Percentiles rank a stretch among this genome's conserved stretches.
These are phyloP conservation scores for Daldinia loculata DNA, from an alignment of 495 filamentous ascomycete species.

Conservation along the genomic window DNA sequence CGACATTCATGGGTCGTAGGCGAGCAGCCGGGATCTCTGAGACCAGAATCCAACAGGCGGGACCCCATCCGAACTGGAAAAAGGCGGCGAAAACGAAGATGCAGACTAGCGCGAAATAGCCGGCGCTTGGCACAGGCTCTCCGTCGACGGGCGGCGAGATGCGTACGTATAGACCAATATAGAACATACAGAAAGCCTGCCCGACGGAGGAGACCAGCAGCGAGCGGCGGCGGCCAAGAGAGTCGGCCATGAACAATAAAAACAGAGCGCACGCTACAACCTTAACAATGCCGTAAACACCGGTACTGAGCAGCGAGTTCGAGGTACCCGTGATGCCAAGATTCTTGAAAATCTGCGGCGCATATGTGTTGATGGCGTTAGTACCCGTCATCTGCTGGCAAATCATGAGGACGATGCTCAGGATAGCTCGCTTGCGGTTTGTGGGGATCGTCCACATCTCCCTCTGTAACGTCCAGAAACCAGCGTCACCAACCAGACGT, in stretches of 20 bases:
- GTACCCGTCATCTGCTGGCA: constrained; percentile 77
- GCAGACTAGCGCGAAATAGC: constrained; percentile 73
- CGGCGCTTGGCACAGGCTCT: constrained; percentile 47
- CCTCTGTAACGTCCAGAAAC: constrained; percentile 69
- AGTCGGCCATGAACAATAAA: constrained; percentile 75
- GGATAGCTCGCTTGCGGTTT: constrained; percentile 69
- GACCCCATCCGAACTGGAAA: constrained; percentile 84
- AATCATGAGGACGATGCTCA: constrained; percentile 70
- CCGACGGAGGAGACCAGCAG: constrained; percentile 79
- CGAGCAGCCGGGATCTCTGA: constrained; percentile 78
- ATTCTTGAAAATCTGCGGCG: constrained; percentile 73
- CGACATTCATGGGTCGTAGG: constrained; percentile 74
- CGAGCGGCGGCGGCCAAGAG: constrained; percentile 72
- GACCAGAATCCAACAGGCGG: constrained; percentile 80
- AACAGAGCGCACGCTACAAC: constrained; percentile 65
- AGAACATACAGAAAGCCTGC: constrained; percentile 76
- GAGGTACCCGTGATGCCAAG: constrained; percentile 63
- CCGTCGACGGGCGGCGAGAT: constrained; percentile 68
- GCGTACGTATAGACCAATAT: constrained; percentile 81
- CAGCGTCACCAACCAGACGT: constrained; percentile 66
- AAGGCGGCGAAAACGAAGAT: constrained; percentile 79
- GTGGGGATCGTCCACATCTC: constrained; percentile 76
- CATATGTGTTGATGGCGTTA: constrained; percentile 74
- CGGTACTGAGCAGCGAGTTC: constrained; percentile 66
- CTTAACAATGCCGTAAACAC: constrained; percentile 71